phyloP scores from a whole-genome alignment of 2,329 filamentous ascomycete genomes.

The Chaetomiaceae sp. region DNA sequence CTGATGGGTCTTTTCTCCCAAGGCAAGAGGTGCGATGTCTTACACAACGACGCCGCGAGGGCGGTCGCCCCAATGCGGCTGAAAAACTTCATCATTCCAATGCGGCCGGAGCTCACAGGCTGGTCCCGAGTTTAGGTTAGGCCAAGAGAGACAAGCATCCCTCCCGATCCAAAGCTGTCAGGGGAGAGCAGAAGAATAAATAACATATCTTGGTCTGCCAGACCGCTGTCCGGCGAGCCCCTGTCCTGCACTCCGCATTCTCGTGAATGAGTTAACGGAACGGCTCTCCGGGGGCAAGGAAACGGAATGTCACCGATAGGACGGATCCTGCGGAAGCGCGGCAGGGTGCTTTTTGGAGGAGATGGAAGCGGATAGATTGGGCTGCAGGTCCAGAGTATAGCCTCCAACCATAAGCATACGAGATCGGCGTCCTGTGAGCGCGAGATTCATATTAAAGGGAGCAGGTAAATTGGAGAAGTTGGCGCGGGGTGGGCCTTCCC shows the following conservation, averaged over 20 bases:
- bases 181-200: constrained; percentile 16
- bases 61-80: constrained; percentile 23
- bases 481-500: constrained; percentile 17
- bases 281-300: constrained; percentile 19
- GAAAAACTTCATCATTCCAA: constrained; percentile 26
- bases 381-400: constrained; percentile 26
- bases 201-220: constrained; percentile 12
- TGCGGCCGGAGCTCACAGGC: constrained; percentile 16
- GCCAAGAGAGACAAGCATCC: constrained; percentile 20
- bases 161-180: neutral
- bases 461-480: constrained; percentile 21
- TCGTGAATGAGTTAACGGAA: constrained; percentile 25
- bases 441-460: constrained; percentile 23
- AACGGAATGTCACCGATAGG: constrained; percentile 28
- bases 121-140: constrained; percentile 16
- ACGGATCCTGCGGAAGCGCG: constrained; percentile 27
- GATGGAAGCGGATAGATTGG: constrained; percentile 25
- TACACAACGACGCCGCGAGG: constrained; percentile 27
- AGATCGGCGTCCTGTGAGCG: constrained; percentile 20
- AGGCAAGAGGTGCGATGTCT: constrained; percentile 7
- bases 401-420: constrained; percentile 23
- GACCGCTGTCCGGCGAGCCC: neutral
- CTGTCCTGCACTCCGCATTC: constrained; percentile 20
- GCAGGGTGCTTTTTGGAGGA: constrained; percentile 16
- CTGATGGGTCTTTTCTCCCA: too few species aligned